Conservation (phyloP, 31 red algal species). For the Endocladia muricata region DNA sequence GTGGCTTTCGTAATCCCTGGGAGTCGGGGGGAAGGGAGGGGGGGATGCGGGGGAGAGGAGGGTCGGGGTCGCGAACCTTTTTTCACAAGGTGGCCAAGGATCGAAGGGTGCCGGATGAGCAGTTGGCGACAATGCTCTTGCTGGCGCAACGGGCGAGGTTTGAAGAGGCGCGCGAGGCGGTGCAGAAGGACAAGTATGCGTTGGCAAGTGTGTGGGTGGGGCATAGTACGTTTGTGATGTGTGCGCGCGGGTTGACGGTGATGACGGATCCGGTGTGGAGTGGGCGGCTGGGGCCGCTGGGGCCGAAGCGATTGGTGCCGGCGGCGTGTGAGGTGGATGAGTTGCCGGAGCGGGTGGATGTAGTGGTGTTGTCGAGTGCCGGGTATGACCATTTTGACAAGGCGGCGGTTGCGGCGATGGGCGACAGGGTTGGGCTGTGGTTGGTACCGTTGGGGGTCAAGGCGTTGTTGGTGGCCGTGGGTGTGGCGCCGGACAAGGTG, state of each 20-base stretch:
- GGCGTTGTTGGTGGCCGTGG: conserved; percentile 17
- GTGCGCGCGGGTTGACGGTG: conserved; percentile 28
- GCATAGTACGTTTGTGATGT: conserved; percentile 46
- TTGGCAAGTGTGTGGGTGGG: conserved; percentile 47
- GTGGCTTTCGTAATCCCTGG: conserved; percentile 58
- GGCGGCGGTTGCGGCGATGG: conserved; percentile 25
- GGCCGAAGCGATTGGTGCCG: conserved; percentile 37
- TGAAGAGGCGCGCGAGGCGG: not conserved
- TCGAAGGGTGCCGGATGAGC: conserved; percentile 41
- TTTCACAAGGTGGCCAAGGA: conserved; percentile 54
- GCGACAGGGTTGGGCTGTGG: conserved; percentile 12
- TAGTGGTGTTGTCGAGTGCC: conserved; percentile 24
- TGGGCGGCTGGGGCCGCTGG: conserved; percentile 37
- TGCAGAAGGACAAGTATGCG: conserved; percentile 49
- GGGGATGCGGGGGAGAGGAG: conserved; percentile 18
- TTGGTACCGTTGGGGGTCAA: conserved; percentile 33
- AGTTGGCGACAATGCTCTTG: conserved; percentile 46
- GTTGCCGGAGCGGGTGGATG: conserved; percentile 43
- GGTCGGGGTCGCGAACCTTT: conserved; percentile 32
- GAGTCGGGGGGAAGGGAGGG: conserved; percentile 42
- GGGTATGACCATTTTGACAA: conserved; percentile 56
- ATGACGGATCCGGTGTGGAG: conserved; percentile 55
- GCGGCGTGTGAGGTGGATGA: conserved; percentile 30
- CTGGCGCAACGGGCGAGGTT: conserved; percentile 41
- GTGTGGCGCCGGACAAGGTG: conserved; percentile 19